A percentile compares a stretch with the other conserved stretches of the same genome.
Conservation (phyloP, 768 basidiomycete species). For the Boletus subparvulus region DNA sequence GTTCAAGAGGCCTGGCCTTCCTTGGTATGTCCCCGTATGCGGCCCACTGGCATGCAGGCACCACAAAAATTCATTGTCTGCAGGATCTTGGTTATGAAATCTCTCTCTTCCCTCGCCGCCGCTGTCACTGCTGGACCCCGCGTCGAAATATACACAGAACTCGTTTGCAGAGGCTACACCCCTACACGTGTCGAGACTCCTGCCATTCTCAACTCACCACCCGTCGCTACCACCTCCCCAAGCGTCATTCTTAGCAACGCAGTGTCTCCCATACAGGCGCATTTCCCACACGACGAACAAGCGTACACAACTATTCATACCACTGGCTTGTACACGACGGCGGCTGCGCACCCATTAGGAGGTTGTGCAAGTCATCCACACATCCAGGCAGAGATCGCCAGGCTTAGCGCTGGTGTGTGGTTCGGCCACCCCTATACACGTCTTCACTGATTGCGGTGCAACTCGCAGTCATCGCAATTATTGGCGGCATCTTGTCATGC, state of each 20-base stretch:
- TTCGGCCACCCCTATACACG: background rate
- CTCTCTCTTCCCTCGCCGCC: background rate
- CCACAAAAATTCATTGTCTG: background rate
- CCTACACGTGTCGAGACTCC: background rate
- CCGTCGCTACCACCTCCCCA: background rate
- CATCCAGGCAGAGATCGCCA: background rate
- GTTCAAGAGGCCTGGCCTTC: background rate
- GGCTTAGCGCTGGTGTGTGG: background rate
- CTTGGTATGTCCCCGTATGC: background rate
- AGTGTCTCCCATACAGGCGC: background rate
- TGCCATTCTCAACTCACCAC: background rate
- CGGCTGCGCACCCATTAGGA: background rate
- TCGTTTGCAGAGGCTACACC: background rate
- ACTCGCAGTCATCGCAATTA: background rate
- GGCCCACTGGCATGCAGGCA: too few species aligned
- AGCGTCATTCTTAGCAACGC: background rate
- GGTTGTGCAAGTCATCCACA: background rate
- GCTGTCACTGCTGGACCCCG: conserved; percentile 2
- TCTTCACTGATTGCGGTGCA: background rate
- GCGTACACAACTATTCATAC: background rate
- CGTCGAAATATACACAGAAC: conserved; percentile 4
- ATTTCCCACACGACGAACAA: background rate
- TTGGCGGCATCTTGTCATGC: conserved; percentile 3
- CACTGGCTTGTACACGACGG: background rate
- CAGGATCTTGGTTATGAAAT: conserved; percentile 2